These are phyloP conservation scores for Eimeria maxima DNA, from an alignment of 169 alveolate genomes.

Conservation along the genomic window DNA sequence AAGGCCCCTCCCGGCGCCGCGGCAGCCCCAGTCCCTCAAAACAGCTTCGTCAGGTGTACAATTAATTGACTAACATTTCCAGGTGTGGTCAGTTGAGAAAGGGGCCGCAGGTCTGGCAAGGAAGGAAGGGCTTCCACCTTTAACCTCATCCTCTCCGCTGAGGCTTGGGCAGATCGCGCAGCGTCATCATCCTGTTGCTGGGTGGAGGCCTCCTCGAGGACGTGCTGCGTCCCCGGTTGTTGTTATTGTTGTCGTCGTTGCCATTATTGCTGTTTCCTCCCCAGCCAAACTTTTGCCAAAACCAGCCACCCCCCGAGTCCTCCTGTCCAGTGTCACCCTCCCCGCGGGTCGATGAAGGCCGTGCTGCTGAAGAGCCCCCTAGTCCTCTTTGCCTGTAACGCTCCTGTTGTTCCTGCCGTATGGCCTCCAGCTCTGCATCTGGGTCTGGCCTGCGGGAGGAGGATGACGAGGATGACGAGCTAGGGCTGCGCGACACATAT, in stretches of 20 bases:
- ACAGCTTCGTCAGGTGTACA: not conserved
- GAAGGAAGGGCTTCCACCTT: constrained; percentile 30
- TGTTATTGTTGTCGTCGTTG: not conserved
- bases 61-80: not conserved
- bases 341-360: not conserved
- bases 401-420: constrained; percentile 50
- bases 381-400: constrained; percentile 31
- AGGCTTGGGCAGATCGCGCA: constrained; percentile 62
- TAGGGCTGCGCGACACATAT: not conserved
- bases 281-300: constrained; percentile 59
- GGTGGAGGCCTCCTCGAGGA: constrained; percentile 52
- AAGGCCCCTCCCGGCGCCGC: not conserved
- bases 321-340: not conserved
- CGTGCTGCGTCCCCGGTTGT: constrained; percentile 24
- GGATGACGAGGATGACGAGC: not conserved
- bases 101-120: not conserved
- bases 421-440: constrained; percentile 35
- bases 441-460: constrained; percentile 38
- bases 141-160: constrained; percentile 67
- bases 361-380: constrained; percentile 47
- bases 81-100: not conserved
- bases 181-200: constrained; percentile 61
- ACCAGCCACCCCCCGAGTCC: constrained; percentile 38
- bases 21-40: not conserved
- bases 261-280: constrained; percentile 28